Percentiles rank a stretch among this genome's conserved stretches.
Conservation (phyloP, 257 asterid genomes). For the Solanum piurae region DNA sequence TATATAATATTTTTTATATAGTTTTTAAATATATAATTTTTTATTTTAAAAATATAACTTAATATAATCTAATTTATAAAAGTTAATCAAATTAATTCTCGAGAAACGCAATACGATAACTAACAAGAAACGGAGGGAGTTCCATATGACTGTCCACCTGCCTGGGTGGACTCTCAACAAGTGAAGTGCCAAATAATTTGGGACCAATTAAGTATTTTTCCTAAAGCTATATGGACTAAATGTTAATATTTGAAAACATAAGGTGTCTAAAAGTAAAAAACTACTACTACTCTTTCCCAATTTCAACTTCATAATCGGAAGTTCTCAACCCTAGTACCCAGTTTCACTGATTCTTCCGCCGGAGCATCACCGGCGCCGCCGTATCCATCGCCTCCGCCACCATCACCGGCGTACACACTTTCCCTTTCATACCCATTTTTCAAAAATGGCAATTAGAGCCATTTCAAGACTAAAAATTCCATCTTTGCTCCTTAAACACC, state of each 20-base stretch:
- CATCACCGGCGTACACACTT: not conserved
- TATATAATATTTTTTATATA: accelerated
- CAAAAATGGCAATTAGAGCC: not conserved
- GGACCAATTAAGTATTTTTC: not conserved
- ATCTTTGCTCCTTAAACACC: not conserved
- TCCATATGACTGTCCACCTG: not conserved
- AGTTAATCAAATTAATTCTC: too few relatives aligned
- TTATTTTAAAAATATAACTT: too few relatives aligned
- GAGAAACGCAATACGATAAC: too few relatives aligned
- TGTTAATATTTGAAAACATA: not conserved
- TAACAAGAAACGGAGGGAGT: not conserved
- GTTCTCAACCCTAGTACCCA: not conserved
- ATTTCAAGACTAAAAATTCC: not conserved
- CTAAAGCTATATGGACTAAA: not conserved
- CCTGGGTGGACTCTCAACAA: not conserved
- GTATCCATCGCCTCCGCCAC: not conserved
- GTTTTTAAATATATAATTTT: too few relatives aligned
- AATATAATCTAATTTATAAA: too few relatives aligned
- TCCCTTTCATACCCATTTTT: not conserved
- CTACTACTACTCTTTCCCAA: not conserved
- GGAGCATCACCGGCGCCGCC: not conserved
- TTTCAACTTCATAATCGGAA: not conserved
- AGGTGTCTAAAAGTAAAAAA: not conserved
- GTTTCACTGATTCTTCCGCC: not conserved
- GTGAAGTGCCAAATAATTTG: not conserved